A percentile compares a stretch with the other conserved stretches of the same genome.
Evolutionary conservation across 306 rosid species (phyloP).

Genomic region (Benincasa hispida): DNA sequence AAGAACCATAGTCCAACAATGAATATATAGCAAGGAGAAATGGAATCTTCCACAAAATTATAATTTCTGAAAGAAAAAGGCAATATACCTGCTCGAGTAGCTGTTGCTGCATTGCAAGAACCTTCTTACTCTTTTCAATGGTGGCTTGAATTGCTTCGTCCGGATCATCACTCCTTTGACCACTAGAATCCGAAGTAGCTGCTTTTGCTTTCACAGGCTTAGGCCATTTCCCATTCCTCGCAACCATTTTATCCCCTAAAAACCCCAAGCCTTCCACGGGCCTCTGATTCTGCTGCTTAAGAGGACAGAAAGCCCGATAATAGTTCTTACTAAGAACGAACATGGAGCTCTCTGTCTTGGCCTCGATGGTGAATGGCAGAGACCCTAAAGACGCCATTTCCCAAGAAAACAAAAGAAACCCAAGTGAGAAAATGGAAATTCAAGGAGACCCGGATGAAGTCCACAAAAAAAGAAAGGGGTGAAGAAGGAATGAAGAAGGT

Average conservation of each 20-base stretch:
- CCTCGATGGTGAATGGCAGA: slow-evolving; percentile 29
- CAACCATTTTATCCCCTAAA: slow-evolving; percentile 24
- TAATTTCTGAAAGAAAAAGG: background rate
- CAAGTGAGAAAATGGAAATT: slow-evolving; percentile 1
- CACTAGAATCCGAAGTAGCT: slow-evolving; percentile 15
- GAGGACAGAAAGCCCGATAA: slow-evolving; percentile 7
- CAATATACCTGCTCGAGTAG: slow-evolving; percentile 57
- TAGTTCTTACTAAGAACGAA: slow-evolving; percentile 18
- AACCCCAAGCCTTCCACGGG: slow-evolving; percentile 13
- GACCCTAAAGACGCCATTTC: slow-evolving; percentile 48
- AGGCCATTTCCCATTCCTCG: slow-evolving; percentile 23
- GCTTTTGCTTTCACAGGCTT: slow-evolving; percentile 26
- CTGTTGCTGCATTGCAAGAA: slow-evolving; percentile 61
- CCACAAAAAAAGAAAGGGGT: background rate
- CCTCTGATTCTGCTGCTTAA: slow-evolving; percentile 15
- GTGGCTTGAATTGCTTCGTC: slow-evolving; percentile 50
- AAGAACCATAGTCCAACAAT: background rate
- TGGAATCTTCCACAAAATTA: background rate
- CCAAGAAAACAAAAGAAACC: background rate
- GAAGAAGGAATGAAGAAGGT: background rate
- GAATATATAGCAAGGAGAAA: background rate
- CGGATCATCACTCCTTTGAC: slow-evolving; percentile 32
- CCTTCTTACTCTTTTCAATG: slow-evolving; percentile 77
- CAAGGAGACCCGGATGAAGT: slow-evolving; percentile 4
- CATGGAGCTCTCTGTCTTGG: slow-evolving; percentile 27